Evolutionary conservation across 345 rosid genomes (phyloP).

Genomic region (Toxicodendron radicans): DNA sequence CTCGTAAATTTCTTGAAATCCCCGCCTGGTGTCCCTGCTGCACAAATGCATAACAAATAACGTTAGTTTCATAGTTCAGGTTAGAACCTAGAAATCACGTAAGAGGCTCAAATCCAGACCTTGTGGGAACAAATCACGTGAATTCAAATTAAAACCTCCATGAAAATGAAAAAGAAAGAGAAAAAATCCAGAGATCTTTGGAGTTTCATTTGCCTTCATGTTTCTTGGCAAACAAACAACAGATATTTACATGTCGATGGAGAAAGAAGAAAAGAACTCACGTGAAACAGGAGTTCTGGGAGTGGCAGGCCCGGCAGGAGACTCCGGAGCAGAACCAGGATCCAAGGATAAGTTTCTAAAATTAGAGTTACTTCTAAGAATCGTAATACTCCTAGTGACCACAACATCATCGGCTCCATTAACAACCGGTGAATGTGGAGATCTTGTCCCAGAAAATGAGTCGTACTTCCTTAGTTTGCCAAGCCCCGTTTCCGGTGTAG

Average conservation of each 20-base stretch:
- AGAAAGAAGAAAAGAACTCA: constrained; percentile 20
- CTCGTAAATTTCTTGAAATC: constrained; percentile 41
- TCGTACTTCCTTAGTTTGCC: constrained; percentile 54
- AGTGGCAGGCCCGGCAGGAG: constrained; percentile 40
- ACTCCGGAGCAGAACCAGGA: constrained; percentile 37
- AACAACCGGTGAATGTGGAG: constrained; percentile 11
- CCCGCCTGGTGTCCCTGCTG: constrained; percentile 66
- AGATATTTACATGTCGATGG: neutral
- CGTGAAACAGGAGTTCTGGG: constrained; percentile 57
- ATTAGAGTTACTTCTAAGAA: constrained; percentile 39
- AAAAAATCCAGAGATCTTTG: neutral
- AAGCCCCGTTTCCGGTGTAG: constrained; percentile 72
- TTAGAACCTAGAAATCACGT: no score
- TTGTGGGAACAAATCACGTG: no score
- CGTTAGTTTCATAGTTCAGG: neutral
- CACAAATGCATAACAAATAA: constrained; percentile 10
- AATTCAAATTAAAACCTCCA: no score
- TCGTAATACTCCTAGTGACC: constrained; percentile 64
- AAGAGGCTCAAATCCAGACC: no score
- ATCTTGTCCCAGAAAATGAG: constrained; percentile 46
- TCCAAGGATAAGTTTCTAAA: constrained; percentile 36
- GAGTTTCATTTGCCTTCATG: neutral
- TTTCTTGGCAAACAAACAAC: neutral
- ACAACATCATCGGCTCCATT: neutral
- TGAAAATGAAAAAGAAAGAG: neutral